These are phyloP conservation scores for Pythium guiyangense DNA, from an alignment of 352 stramenopile species.

Conservation along the genomic window DNA sequence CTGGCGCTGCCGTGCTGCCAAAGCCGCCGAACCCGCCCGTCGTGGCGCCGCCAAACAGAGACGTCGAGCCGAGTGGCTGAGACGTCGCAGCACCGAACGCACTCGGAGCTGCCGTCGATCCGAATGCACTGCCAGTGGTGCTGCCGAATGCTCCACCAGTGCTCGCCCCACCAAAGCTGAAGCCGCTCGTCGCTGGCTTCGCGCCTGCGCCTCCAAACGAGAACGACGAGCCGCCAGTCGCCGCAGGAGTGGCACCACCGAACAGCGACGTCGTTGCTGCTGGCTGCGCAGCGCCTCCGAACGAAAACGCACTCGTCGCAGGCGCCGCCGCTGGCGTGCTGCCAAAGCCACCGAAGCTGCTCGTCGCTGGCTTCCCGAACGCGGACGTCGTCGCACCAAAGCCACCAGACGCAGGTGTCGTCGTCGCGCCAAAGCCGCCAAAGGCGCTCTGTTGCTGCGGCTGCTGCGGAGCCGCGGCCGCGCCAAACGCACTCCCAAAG, in stretches of 20 bases:
- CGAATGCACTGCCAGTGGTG: conserved; percentile 28
- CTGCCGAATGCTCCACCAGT: conserved; percentile 29
- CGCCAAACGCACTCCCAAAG: conserved; percentile 62
- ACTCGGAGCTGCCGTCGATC: conserved; percentile 22
- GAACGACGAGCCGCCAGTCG: conserved; percentile 26
- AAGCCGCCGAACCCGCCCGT: conserved; percentile 39
- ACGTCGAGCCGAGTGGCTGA: conserved; percentile 31
- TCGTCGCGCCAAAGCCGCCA: conserved; percentile 43
- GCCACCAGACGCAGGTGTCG: conserved; percentile 24
- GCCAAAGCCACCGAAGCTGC: conserved; percentile 35
- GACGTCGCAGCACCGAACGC: conserved; percentile 31
- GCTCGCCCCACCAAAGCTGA: conserved; percentile 35
- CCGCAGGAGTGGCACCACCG: conserved; percentile 24
- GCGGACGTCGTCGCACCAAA: conserved; percentile 33
- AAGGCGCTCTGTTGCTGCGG: conserved; percentile 39
- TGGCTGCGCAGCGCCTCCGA: conserved; percentile 28
- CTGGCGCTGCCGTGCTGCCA: conserved; percentile 22
- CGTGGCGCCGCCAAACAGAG: conserved; percentile 32
- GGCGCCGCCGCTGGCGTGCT: conserved; percentile 24
- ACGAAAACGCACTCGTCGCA: conserved; percentile 31
- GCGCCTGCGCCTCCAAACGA: conserved; percentile 30
- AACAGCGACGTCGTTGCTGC: conserved; percentile 36
- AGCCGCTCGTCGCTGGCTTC: conserved; percentile 30
- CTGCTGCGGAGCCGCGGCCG: conserved; percentile 24
- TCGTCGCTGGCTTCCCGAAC: conserved; percentile 39